Base-by-base conservation (phyloP, 352 stramenopile genomes). In the Plasmopara halstedii region DNA sequence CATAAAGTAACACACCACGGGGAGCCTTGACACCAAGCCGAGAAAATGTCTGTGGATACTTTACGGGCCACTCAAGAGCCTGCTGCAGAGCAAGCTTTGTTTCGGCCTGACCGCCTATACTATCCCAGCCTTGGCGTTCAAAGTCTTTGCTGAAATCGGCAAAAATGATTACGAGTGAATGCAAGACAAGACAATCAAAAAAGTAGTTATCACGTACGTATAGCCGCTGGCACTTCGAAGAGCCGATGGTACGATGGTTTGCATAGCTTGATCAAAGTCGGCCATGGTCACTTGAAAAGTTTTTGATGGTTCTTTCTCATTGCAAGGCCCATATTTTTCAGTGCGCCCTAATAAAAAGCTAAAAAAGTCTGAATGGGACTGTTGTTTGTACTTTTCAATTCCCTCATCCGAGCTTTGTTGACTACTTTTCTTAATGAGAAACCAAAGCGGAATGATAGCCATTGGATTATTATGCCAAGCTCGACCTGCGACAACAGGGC, bases 41-140 rank as follows among this genome's bases (percentile, higher is more conserved):
- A 13, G 57, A 34, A 31, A 95, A 95, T 1, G 77, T 83, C 33
- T 83, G 56, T 2, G 73, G 69, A 56, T 81, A 88, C 48, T 76
- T 70, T 41, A 95, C 55, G 0, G 88, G 88, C 87, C 85, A 97
- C 42, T 95, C 85, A 6, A 97, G 63, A 17, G 73, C 78, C 34
- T 96, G 83, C 41, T 89, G 71, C n/a, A 88, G 49, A 10, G 79
- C 72, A 6, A 87, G 45, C 27, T 93, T 93, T 18, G 77, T 82
- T 14, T 70, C 49, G 11, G 69, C 58, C 36, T 90, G 77, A 2
- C 82, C 82, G 22, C 82, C 82, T 46, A 93, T 91, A 38, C 61
- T 70, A 45, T 85, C 66, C 82, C 82, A 93, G 1, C 67, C 68
- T 33, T 79, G 57, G 15, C 67, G 57, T 22, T 86, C 72, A 21